These are phyloP conservation scores for Neofusicoccum cordaticola DNA, from an alignment of 2,329 filamentous ascomycete species.

Conservation along the genomic window DNA sequence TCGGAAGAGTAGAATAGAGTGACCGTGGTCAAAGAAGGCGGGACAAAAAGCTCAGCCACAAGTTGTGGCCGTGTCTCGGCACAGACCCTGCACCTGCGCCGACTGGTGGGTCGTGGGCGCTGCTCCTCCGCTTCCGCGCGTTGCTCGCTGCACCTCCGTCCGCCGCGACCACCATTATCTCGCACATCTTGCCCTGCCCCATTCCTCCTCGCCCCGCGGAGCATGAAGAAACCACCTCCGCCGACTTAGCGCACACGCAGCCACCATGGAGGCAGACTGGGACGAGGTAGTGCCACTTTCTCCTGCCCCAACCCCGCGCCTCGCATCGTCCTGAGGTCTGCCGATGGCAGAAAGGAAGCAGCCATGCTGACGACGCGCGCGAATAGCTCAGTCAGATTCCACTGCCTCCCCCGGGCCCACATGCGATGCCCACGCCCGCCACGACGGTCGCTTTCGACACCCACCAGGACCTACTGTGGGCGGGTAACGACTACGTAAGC, in stretches of 20 bases:
- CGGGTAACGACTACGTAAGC: slow-evolving; percentile 82
- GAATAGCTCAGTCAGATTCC: slow-evolving; percentile 73
- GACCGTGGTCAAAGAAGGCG: not conserved
- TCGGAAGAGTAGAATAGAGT: too few relatives aligned
- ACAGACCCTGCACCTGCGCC: not conserved
- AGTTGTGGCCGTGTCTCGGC: not conserved
- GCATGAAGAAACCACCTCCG: slow-evolving; percentile 14
- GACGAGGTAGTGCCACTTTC: slow-evolving; percentile 40
- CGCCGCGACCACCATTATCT: not conserved
- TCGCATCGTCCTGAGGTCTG: too few relatives aligned
- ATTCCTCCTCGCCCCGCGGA: not conserved
- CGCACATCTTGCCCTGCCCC: not conserved
- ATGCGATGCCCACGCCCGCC: slow-evolving; percentile 66
- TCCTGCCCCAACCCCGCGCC: too few relatives aligned
- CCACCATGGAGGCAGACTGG: slow-evolving; percentile 52
- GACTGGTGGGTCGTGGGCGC: too few relatives aligned
- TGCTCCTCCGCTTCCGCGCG: too few relatives aligned
- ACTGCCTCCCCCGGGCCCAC: slow-evolving; percentile 72
- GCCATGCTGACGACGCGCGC: not conserved
- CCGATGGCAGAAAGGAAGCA: too few relatives aligned
- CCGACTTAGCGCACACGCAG: slow-evolving; percentile 3
- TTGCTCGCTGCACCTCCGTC: not conserved
- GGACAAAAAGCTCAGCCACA: not conserved
- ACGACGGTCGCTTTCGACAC: slow-evolving; percentile 87
- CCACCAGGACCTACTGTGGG: slow-evolving; percentile 86